Evolutionary conservation across 1,139 yeast genomes (phyloP).

Genomic region (Hanseniaspora sp.): DNA sequence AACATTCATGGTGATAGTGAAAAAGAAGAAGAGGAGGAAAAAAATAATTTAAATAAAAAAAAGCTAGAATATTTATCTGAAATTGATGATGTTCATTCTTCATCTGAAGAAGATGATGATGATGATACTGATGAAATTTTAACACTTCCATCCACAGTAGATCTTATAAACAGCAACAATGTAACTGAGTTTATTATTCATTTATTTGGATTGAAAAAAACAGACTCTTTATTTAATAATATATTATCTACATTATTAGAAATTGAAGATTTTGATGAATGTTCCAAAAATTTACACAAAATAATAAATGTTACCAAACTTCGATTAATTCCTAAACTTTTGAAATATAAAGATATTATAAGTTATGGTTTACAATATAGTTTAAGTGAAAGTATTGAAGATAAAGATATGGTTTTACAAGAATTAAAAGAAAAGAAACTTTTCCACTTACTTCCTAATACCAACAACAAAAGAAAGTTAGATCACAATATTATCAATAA

Average conservation of each 20-base stretch:
- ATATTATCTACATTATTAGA: neutral
- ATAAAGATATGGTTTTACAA: neutral
- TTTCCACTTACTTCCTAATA: constrained; percentile 32
- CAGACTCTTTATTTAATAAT: neutral
- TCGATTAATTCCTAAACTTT: constrained; percentile 8
- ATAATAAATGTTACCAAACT: constrained; percentile 10
- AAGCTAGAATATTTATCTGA: neutral
- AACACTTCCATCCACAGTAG: neutral
- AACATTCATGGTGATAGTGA: neutral
- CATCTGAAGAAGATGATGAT: neutral
- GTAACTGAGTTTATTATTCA: neutral
- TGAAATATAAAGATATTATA: constrained; percentile 4
- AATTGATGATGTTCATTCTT: neutral
- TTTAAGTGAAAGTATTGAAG: neutral
- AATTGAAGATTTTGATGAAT: constrained; percentile 1
- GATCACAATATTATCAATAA: constrained; percentile 27
- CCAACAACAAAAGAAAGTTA: constrained; percentile 29
- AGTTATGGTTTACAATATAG: constrained; percentile 8
- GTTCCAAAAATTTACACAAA: constrained; percentile 2
- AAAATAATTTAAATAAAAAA: neutral
- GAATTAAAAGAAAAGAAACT: constrained; percentile 9
- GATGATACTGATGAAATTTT: neutral
- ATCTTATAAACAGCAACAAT: neutral
- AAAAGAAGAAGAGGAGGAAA: neutral
- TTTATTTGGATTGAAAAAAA: neutral